A percentile compares a stretch with the other conserved stretches of the same genome.
These are phyloP conservation scores for Mallotus repandus DNA, from an alignment of 441 rosid genomes.

Conservation along the genomic window DNA sequence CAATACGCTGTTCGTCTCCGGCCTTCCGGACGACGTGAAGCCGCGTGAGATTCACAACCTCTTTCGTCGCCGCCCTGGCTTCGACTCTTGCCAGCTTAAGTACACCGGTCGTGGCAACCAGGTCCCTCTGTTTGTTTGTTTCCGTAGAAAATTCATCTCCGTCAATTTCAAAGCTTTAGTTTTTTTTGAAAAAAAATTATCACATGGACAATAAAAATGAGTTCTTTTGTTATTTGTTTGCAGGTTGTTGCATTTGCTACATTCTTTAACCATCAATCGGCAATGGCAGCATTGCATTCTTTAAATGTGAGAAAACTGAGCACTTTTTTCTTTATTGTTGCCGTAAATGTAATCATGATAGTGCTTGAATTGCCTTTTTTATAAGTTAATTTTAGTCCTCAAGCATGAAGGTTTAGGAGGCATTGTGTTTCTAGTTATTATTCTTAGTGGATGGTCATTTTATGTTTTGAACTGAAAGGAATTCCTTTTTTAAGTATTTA, in stretches of 20 bases:
- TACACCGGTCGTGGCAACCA: slow-evolving; percentile 89
- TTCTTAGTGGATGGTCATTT: no score
- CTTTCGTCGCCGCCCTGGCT: slow-evolving; percentile 69
- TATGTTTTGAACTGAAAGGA: no score
- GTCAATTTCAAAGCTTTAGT: no score
- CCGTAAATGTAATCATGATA: background rate
- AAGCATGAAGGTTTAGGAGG: no score
- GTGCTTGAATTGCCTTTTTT: no score
- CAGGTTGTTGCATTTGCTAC: slow-evolving; percentile 95
- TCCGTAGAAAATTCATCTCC: slow-evolving; percentile 3
- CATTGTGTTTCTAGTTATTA: no score
- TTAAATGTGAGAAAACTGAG: slow-evolving; percentile 55
- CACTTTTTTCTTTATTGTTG: background rate
- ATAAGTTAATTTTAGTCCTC: no score
- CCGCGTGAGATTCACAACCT: slow-evolving; percentile 92
- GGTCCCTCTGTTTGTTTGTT: slow-evolving; percentile 34
- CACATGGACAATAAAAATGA: no score
- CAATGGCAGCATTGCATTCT: slow-evolving; percentile 63
- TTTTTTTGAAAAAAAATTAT: no score
- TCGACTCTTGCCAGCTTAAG: slow-evolving; percentile 79
- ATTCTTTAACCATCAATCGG: slow-evolving; percentile 67
- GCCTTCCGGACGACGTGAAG: slow-evolving; percentile 80
- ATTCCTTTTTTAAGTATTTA: background rate
- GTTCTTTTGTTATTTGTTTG: slow-evolving; percentile 9
- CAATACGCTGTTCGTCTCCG: slow-evolving; percentile 73